A percentile compares a stretch with the other conserved stretches of the same genome.
phyloP scores from a whole-genome alignment of 1,284 basidiomycete species.

The Sanguinoderma infundibulare region DNA sequence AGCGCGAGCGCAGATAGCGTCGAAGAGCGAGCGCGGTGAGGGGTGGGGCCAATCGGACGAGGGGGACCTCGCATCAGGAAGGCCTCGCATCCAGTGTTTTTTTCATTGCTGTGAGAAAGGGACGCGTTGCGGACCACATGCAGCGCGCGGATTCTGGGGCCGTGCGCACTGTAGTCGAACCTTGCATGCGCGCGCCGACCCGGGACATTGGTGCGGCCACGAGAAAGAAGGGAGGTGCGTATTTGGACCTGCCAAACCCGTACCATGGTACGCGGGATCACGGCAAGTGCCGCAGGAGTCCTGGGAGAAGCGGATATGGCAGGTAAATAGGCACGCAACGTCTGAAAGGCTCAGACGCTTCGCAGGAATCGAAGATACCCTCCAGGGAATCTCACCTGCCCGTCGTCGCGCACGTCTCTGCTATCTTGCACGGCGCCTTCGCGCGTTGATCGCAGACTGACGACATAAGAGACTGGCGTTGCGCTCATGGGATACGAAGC shows the following conservation, averaged over 20 bases:
- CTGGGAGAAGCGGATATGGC: conserved; percentile 24
- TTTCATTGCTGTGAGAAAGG: conserved; percentile 30
- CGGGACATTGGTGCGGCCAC: conserved; percentile 6
- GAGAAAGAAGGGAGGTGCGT: conserved; percentile 7
- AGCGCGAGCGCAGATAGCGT: conserved; percentile 21
- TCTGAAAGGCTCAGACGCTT: conserved; percentile 15
- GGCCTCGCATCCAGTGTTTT: conserved; percentile 21
- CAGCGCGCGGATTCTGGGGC: conserved; percentile 10
- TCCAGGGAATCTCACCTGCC: conserved; percentile 5
- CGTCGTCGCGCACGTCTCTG: not conserved
- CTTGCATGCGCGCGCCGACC: conserved; percentile 10
- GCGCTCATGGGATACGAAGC: not conserved
- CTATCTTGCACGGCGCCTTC: not conserved
- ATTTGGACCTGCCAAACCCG: conserved; percentile 16
- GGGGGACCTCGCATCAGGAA: conserved; percentile 29
- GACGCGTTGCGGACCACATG: conserved; percentile 21
- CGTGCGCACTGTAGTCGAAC: conserved; percentile 4
- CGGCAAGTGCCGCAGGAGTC: conserved; percentile 22
- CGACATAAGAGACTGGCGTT: not conserved
- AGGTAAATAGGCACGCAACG: conserved; percentile 28
- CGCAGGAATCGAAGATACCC: conserved; percentile 18
- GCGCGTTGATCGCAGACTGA: conserved; percentile 11
- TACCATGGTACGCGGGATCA: conserved; percentile 17
- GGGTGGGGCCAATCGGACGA: conserved; percentile 31
- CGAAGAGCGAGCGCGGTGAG: conserved; percentile 7